These are phyloP conservation scores for Candida tunisiensis DNA, from an alignment of 1,139 yeast genomes.

Conservation along the genomic window DNA sequence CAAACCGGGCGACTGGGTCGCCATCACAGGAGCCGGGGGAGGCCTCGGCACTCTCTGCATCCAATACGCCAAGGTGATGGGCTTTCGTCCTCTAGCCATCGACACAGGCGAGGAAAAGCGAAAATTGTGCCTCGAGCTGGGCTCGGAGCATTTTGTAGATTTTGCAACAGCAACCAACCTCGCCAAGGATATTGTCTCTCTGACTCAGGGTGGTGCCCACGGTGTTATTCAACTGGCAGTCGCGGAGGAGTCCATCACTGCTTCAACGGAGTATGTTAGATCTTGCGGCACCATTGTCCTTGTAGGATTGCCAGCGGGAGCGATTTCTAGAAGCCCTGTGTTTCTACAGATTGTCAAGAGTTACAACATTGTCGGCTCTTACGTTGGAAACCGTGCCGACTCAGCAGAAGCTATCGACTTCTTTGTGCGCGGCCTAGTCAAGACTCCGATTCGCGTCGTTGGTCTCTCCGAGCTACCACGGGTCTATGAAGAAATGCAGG, in stretches of 20 bases:
- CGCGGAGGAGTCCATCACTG: slow-evolving; percentile 53
- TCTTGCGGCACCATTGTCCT: slow-evolving; percentile 63
- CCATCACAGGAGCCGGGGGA: slow-evolving; percentile 73
- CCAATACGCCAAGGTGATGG: slow-evolving; percentile 75
- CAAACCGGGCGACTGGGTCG: slow-evolving; percentile 63
- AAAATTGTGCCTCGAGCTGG: slow-evolving; percentile 34
- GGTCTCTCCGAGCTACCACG: slow-evolving; percentile 43
- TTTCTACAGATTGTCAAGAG: slow-evolving; percentile 51
- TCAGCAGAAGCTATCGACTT: slow-evolving; percentile 64
- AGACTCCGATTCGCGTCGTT: slow-evolving; percentile 50
- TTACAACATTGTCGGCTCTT: slow-evolving; percentile 51
- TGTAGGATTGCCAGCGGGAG: slow-evolving; percentile 68
- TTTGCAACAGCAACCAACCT: slow-evolving; percentile 32
- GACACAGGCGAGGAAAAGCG: slow-evolving; percentile 61
- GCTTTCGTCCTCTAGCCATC: slow-evolving; percentile 57
- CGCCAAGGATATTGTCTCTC: slow-evolving; percentile 13
- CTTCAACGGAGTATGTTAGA: slow-evolving; percentile 54
- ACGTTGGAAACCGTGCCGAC: slow-evolving; percentile 71
- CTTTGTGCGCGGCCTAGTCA: slow-evolving; percentile 50
- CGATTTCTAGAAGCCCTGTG: slow-evolving; percentile 38
- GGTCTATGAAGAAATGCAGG: slow-evolving; percentile 50
- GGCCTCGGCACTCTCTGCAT: slow-evolving; percentile 71
- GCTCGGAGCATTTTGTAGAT: slow-evolving; percentile 60
- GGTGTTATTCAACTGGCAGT: slow-evolving; percentile 71
- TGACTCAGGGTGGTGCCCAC: slow-evolving; percentile 65